Base-by-base conservation (phyloP, 1,284 basidiomycete species). In the Prillingera fragicola region DNA sequence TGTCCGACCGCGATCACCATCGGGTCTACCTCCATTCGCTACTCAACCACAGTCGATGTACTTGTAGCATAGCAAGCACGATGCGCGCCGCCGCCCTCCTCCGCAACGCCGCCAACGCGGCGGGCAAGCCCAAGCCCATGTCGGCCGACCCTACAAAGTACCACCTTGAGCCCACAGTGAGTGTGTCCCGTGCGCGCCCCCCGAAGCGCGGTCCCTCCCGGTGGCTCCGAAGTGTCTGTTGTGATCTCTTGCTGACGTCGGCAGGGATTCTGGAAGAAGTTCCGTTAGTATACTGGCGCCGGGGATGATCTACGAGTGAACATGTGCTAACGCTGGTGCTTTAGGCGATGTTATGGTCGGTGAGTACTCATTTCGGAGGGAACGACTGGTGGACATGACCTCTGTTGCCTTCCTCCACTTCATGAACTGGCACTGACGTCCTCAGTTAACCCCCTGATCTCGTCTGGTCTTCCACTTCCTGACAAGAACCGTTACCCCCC, bases 221-320 rank as follows among this genome's bases (percentile, higher is more conserved):
- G 28, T 31, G 38, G 21, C 25, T 34, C 13, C 17, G 38, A 10
- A 8, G 31, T 19, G n/a, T n/a, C n/a, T n/a, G n/a, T n/a, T n/a
- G n/a, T n/a, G n/a, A n/a, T n/a, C n/a, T n/a, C n/a, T 13, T 40
- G 41, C 49, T 59, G 25, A 58, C 51, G 17, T 22, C 25, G 15
- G 8, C 46, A 70, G 67, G 70, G 88, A 2, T 90, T 92, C 69
- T 92, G 88, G 89, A 92, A 91, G 80, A 88, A 84, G 74, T 87
- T 92, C 68, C 81, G 88, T 89, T 59, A 55, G 85, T 77, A 36
- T 18, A 31, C 23, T 25, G 21, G 24, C 9, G n/a, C 13, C n/a
- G 34, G 15, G 17, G 26, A 38, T 44, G 33, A 12, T 34, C 25
- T 9, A 10, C 41, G 15, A 8, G 32, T 36, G n/a, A 35, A 3